phyloP scores from a whole-genome alignment of 2,329 filamentous ascomycete species.

The Ploettnerulaceae sp. region DNA sequence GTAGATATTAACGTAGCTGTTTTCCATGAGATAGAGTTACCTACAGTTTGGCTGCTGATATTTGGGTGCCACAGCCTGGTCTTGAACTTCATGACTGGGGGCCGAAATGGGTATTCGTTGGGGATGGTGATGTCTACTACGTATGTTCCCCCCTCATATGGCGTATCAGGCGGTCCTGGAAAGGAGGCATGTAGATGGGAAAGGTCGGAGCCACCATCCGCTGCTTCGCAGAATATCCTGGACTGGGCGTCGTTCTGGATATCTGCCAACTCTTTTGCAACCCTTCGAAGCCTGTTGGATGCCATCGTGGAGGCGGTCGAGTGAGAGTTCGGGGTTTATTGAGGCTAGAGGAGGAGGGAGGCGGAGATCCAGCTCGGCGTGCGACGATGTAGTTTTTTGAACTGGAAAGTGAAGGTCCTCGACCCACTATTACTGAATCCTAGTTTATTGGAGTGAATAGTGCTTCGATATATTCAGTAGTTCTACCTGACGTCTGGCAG shows the following conservation, averaged over 20 bases:
- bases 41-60: slow-evolving; percentile 85
- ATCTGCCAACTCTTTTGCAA: slow-evolving; percentile 73
- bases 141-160: slow-evolving; percentile 84
- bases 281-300: slow-evolving; percentile 42
- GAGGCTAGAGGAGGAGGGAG: neutral
- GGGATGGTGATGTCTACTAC: slow-evolving; percentile 83
- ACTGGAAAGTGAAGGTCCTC: no score
- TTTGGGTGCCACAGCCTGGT: slow-evolving; percentile 98
- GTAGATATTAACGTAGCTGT: slow-evolving; percentile 25
- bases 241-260: slow-evolving; percentile 71
- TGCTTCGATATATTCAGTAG: no score
- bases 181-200: slow-evolving; percentile 81
- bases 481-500: no score
- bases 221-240: slow-evolving; percentile 65
- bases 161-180: slow-evolving; percentile 82
- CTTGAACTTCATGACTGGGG: slow-evolving; percentile 83
- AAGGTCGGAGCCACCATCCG: slow-evolving; percentile 61
- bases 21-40: slow-evolving; percentile 32
- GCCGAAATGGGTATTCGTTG: slow-evolving; percentile 85
- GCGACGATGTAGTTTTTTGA: no score
- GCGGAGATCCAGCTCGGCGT: no score
- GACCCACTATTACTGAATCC: no score
- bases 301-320: slow-evolving; percentile 21
- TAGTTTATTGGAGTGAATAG: no score
- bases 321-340: neutral